Conservation (phyloP, 2,329 filamentous ascomycete genomes). For the Lachnellula suecica region DNA sequence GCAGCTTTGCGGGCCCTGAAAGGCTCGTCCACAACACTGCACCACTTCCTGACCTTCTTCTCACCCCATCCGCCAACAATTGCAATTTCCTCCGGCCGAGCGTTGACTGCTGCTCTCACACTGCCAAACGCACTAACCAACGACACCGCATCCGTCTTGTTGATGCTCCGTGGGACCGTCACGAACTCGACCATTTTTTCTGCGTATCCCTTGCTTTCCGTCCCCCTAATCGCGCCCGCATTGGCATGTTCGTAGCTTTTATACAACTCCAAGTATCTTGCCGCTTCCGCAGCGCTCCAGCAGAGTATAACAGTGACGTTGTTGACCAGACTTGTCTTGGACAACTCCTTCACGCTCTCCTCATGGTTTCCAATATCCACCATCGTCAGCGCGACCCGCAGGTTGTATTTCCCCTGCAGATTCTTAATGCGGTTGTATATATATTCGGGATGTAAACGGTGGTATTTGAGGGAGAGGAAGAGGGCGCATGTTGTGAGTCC, state of each 20-base stretch:
- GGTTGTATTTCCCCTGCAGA: slow-evolving; percentile 79
- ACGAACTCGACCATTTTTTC: slow-evolving; percentile 91
- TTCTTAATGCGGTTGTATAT: slow-evolving; percentile 90
- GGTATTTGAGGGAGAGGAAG: slow-evolving; percentile 94
- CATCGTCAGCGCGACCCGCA: slow-evolving; percentile 85
- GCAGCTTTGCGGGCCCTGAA: slow-evolving; percentile 74
- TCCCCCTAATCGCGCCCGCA: slow-evolving; percentile 78
- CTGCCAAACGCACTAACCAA: slow-evolving; percentile 92
- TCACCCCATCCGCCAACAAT: slow-evolving; percentile 92
- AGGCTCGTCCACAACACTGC: slow-evolving; percentile 75
- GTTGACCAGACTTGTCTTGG: slow-evolving; percentile 90
- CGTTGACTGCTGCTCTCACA: slow-evolving; percentile 82
- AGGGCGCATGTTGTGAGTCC: slow-evolving; percentile 86
- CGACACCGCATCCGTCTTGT: slow-evolving; percentile 90
- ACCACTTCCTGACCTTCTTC: slow-evolving; percentile 90
- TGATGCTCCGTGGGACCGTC: slow-evolving; percentile 84
- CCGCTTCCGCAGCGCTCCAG: slow-evolving; percentile 93
- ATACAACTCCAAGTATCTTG: slow-evolving; percentile 90
- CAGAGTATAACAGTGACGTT: slow-evolving; percentile 89
- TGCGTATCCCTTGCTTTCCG: slow-evolving; percentile 79
- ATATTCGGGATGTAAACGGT: slow-evolving; percentile 95
- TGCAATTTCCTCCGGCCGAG: slow-evolving; percentile 79
- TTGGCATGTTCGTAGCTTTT: slow-evolving; percentile 88
- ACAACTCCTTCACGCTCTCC: slow-evolving; percentile 82
- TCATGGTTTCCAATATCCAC: slow-evolving; percentile 96